Evolutionary conservation across 129 eudicot species (phyloP), one percentile per base, ranked within the genome.

Genomic region (Flaveria ramosissima): DNA sequence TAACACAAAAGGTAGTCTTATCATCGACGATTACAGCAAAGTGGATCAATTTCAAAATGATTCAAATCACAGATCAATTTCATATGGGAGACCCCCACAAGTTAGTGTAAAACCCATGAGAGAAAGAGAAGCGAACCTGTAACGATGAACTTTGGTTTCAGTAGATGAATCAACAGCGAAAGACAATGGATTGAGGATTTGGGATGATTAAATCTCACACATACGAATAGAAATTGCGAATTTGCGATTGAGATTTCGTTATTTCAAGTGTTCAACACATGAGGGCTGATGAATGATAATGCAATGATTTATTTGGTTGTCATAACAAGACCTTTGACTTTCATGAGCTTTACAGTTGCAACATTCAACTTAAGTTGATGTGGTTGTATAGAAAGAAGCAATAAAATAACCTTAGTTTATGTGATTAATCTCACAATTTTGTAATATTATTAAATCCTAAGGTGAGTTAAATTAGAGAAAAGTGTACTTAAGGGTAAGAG

Each of bases 111-210:
- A 75, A 64, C 63, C 20, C 42, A 36, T 46, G 47, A 17, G 41
- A 46, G 30, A 61, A 42, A 43, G 27, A 21, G 59, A 71, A 23
- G 57, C 71, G 11, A 75, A 75, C 79, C 79, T 75, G 60, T n/a
- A 43, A 74, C n/a, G 30, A 48, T 45, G 52, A 62, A 39, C 48
- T 70, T 19, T 59, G 19, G 43, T 20, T 57, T 57, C 15, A 57
- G 32, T 57, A 5, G 52, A 30, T 36, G 42, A 57, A 39, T 20
- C 68, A 12, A 24, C 36, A 43, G 50, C 47, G 71, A 46, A 63
- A 75, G 15, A 57, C 27, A n/a, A 26, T 32, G 60, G 71, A 45
- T 4, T 62, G 61, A 62, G 17, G 78, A 61, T 60, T 74, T 57
- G 15, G 75, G 76, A 72, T 55, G 65, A n/a, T 71, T 24, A n/a